Base-by-base conservation (phyloP, 352 stramenopile species). In the Phytophthora citrophthora region DNA sequence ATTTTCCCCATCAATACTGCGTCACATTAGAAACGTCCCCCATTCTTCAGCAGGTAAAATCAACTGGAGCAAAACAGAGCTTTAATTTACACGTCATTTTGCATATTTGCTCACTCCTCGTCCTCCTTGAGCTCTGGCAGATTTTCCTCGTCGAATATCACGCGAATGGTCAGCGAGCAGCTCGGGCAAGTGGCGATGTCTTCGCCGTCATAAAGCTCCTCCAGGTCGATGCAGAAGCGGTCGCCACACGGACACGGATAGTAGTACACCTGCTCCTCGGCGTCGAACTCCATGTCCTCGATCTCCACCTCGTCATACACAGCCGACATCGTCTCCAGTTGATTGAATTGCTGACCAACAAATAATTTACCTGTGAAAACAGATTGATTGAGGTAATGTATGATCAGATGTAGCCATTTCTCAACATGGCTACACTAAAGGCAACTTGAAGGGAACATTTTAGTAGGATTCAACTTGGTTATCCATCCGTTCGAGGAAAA, bases 301-400 rank as follows among this genome's bases (percentile, higher is more conserved):
- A 99, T 97, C 85, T 98, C 94, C 32, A 99, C 93, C 77, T 99
- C 97, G 81, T 99, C 97, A 78, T 99, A 99, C 54, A 99, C 68
- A 2, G 68, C 82, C 34, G 87, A 89, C 86, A 96, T 95, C 18
- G 39, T 53, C 41, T 48, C 2, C 50, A 12, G 23, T 26, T 29
- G 27, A 5, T 20, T 5, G 15, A 54, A 32, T 23, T 34, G 29
- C 29, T 34, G 12, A 10, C 29, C 29, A 34, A 4, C 29, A 11
- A 34, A 34, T 34, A 3, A 13, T 34, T 36, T 20, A 51, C 65
- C 65, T 70, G 47, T 34, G 6, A 60, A 70, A 70, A 54, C 27
- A 10, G 32, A 63, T 74, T 55, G 4, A 52, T 20, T 52, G 31
- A 24, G 31, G 27, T 5, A 46, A 41, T 59, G 26, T 50, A 68